Conservation (phyloP, 306 rosid genomes). For the Trifolium dubium region DNA sequence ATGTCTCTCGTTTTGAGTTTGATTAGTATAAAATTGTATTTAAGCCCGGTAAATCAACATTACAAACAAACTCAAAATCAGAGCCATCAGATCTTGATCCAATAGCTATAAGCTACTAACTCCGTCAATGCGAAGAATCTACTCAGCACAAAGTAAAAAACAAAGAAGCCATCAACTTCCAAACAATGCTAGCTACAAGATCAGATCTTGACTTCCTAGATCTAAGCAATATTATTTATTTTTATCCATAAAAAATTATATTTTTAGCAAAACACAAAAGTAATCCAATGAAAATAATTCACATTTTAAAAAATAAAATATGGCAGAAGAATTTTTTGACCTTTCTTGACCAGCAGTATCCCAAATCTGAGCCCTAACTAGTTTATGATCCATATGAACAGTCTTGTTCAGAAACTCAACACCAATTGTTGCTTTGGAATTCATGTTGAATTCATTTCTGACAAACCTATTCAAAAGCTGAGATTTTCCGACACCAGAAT, state of each 20-base stretch:
- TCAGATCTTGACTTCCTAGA: conserved; percentile 38
- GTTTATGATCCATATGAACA: conserved; percentile 75
- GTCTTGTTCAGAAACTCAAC: conserved; percentile 92
- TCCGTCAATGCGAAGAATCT: neutral
- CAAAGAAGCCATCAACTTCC: conserved; percentile 6
- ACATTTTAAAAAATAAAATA: neutral
- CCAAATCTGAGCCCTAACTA: conserved; percentile 96
- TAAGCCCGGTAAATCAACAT: neutral
- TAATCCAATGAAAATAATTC: conserved; percentile 7
- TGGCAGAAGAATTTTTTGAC: conserved; percentile 42
- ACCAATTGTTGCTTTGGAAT: conserved; percentile 89
- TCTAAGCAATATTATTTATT: conserved; percentile 3
- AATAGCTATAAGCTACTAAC: neutral
- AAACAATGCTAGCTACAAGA: neutral
- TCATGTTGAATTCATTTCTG: conserved; percentile 71
- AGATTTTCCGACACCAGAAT: conserved; percentile 92
- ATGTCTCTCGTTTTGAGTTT: neutral
- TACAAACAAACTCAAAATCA: neutral
- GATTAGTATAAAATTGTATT: neutral
- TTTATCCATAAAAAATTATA: neutral
- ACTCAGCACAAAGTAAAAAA: neutral
- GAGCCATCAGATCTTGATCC: neutral
- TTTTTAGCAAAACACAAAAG: conserved; percentile 22
- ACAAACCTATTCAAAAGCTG: conserved; percentile 84
- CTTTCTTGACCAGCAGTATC: conserved; percentile 99